Percentiles rank a stretch among this genome's conserved stretches.
Evolutionary conservation across 129 eudicot genomes (phyloP).

Genomic region (Helianthus annuus): HanXRQr2.0-SUNRISE NC_035447.2:71302033-71302532

Average conservation of each 20-base stretch:
- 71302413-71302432: constrained; percentile 22
- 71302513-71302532: constrained; percentile 18
- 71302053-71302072: no score
- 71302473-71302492: constrained; percentile 31
- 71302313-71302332: constrained; percentile 50
- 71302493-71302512: constrained; percentile 3
- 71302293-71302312: constrained; percentile 38
- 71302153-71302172: neutral
- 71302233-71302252: neutral
- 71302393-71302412: constrained; percentile 23
- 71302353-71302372: constrained; percentile 32
- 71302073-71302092: neutral
- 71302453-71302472: constrained; percentile 28
- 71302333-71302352: constrained; percentile 39
- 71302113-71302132: constrained; percentile 18
- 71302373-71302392: constrained; percentile 8
- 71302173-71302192: neutral
- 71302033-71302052: no score
- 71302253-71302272: neutral
- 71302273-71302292: constrained; percentile 14
- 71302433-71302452: constrained; percentile 31
- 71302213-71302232: neutral
- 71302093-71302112: neutral
- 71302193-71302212: neutral
- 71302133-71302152: constrained; percentile 11